A percentile compares a stretch with the other conserved stretches of the same genome.
Evolutionary conservation across 1,139 yeast genomes (phyloP).

Genomic region (Starmera stellimalicola): DNA sequence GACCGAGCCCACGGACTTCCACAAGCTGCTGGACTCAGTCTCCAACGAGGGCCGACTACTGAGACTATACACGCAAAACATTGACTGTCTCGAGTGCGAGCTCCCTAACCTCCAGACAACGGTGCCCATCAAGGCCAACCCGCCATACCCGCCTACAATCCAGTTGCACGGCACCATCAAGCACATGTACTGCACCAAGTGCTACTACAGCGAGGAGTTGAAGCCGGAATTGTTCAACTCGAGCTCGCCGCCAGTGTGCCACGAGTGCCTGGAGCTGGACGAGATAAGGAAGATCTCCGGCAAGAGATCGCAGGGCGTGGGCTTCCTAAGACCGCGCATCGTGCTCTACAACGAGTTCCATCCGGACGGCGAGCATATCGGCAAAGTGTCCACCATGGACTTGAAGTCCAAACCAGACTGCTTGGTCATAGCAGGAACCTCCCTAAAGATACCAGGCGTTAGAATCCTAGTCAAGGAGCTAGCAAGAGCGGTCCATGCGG

Average conservation of each 20-base stretch:
- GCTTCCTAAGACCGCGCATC: slow-evolving; percentile 70
- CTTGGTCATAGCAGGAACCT: slow-evolving; percentile 76
- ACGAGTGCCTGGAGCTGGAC: slow-evolving; percentile 47
- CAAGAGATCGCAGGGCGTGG: slow-evolving; percentile 66
- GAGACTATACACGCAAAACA: slow-evolving; percentile 72
- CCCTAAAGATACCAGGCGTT: slow-evolving; percentile 81
- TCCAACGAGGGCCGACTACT: slow-evolving; percentile 55
- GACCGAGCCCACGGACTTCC: slow-evolving; percentile 70
- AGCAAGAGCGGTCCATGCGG: slow-evolving; percentile 54
- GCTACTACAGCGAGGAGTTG: slow-evolving; percentile 40
- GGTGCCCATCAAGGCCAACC: slow-evolving; percentile 30
- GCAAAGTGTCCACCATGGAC: slow-evolving; percentile 63
- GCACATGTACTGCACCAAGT: slow-evolving; percentile 66
- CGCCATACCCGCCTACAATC: slow-evolving; percentile 44
- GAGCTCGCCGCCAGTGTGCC: slow-evolving; percentile 37
- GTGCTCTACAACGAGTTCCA: slow-evolving; percentile 82
- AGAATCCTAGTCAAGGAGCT: slow-evolving; percentile 63
- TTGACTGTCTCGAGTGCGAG: slow-evolving; percentile 33
- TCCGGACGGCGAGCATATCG: slow-evolving; percentile 78
- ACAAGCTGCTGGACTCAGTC: slow-evolving; percentile 46
- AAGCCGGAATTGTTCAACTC: slow-evolving; percentile 30
- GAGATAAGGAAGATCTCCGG: slow-evolving; percentile 46
- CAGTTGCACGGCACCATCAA: slow-evolving; percentile 78
- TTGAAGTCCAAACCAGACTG: slow-evolving; percentile 62
- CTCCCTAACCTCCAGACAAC: slow-evolving; percentile 38